phyloP scores from a whole-genome alignment of 768 basidiomycete species.

The Strobilomyces dryophilus region DNA sequence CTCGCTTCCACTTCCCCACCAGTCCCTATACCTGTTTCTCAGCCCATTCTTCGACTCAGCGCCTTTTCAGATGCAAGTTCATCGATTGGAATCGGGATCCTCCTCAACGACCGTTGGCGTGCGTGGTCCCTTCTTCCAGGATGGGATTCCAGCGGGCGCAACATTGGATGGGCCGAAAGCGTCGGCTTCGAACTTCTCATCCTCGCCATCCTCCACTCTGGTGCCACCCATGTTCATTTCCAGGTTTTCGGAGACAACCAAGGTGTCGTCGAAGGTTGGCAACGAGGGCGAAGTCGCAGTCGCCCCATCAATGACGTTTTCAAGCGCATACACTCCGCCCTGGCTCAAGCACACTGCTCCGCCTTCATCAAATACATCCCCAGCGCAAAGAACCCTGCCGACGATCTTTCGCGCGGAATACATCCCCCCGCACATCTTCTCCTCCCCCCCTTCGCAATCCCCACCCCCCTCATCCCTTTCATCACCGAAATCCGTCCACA shows the following conservation, averaged over 20 bases:
- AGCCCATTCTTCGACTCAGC: too few species aligned
- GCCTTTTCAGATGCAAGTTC: background rate
- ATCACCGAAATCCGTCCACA: too few species aligned
- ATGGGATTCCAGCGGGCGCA: background rate
- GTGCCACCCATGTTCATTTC: background rate
- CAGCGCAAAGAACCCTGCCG: background rate
- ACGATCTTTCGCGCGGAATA: background rate
- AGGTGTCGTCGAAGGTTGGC: background rate
- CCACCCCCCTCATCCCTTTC: too few species aligned
- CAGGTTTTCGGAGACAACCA: background rate
- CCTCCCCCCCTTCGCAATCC: background rate
- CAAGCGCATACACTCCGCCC: background rate
- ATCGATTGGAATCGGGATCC: background rate
- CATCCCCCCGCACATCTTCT: background rate
- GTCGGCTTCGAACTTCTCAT: background rate
- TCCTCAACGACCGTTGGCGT: background rate
- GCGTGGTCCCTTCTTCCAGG: background rate
- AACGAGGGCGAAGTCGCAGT: background rate
- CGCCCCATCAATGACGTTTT: background rate
- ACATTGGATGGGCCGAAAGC: background rate
- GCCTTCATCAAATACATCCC: too few species aligned
- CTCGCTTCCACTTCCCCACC: background rate
- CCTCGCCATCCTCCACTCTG: background rate
- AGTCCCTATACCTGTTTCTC: background rate
- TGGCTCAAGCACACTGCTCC: accelerated